Percentiles rank a stretch among this genome's conserved stretches.
These are phyloP conservation scores for Thuja plicata DNA, from an alignment of 83 land plant species.

Conservation along the genomic window DNA sequence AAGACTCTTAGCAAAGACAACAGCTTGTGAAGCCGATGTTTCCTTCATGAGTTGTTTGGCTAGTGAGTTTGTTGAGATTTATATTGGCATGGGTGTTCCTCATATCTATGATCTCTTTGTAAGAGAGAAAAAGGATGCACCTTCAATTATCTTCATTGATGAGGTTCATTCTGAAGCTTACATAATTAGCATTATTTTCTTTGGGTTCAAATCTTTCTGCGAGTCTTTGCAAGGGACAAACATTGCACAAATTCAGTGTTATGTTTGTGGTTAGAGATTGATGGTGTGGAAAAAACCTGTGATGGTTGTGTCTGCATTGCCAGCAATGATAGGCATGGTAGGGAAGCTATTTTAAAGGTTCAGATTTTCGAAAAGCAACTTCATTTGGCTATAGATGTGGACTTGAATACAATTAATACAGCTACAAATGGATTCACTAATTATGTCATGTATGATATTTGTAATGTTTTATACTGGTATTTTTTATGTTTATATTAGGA, in stretches of 20 bases:
- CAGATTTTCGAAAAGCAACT: conserved; percentile 87
- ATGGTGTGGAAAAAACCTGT: conserved; percentile 99
- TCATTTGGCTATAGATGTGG: conserved; percentile 78
- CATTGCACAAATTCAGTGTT: background rate
- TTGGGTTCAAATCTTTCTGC: background rate
- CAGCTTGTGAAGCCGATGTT: conserved; percentile 98
- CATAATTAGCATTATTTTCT: background rate
- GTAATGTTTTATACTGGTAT: background rate
- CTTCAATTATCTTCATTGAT: no score
- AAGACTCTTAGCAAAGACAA: conserved; percentile 97
- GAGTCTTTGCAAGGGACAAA: background rate
- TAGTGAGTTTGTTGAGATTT: conserved; percentile 97
- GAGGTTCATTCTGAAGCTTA: conserved; percentile 40
- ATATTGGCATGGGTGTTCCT: conserved; percentile 99
- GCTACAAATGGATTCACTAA: conserved; percentile 94
- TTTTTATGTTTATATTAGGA: background rate
- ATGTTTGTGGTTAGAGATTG: conserved; percentile 61
- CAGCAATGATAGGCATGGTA: conserved; percentile 87
- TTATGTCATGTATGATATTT: conserved; percentile 25
- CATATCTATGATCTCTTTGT: conserved; percentile 97
- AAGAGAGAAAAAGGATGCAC: conserved; percentile 97
- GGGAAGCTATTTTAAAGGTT: conserved; percentile 88
- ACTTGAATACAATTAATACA: conserved; percentile 78
- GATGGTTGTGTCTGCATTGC: no score
- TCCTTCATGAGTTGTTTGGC: conserved; percentile 99